Percentiles rank a stretch among this genome's conserved stretches.
These are phyloP conservation scores for Gossypioides kirkii DNA, from an alignment of 345 rosid genomes.

Conservation along the genomic window DNA sequence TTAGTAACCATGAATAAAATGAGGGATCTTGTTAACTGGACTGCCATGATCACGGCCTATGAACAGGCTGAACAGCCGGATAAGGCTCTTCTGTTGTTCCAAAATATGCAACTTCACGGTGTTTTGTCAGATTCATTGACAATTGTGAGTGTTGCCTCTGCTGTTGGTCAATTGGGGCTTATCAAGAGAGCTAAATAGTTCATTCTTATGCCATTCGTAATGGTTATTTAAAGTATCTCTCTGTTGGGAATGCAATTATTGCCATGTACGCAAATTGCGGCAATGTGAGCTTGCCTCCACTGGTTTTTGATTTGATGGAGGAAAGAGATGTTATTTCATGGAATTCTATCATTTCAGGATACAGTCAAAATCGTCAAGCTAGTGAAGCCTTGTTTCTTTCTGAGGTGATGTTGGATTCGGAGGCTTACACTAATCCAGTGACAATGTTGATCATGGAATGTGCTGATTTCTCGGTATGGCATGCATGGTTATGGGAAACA, in stretches of 20 bases:
- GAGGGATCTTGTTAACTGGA: constrained; percentile 51
- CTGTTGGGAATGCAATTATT: constrained; percentile 41
- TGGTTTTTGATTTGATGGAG: constrained; percentile 41
- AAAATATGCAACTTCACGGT: constrained; percentile 26
- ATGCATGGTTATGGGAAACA: constrained; percentile 43
- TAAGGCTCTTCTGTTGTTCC: constrained; percentile 22
- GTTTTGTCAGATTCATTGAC: constrained; percentile 36
- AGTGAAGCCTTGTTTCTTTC: constrained; percentile 46
- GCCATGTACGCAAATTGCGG: constrained; percentile 51
- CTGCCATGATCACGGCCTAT: constrained; percentile 38
- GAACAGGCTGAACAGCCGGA: constrained; percentile 21
- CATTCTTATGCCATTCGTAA: constrained; percentile 33
- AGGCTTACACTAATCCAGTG: constrained; percentile 32
- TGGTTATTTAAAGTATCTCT: constrained; percentile 27
- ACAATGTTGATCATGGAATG: constrained; percentile 58
- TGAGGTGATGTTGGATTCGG: constrained; percentile 35
- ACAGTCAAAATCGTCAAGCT: constrained; percentile 46
- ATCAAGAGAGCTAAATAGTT: constrained; percentile 22
- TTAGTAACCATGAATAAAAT: constrained; percentile 32
- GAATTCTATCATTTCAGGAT: constrained; percentile 59
- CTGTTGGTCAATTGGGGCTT: constrained; percentile 47
- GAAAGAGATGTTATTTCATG: constrained; percentile 44
- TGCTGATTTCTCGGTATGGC: constrained; percentile 51
- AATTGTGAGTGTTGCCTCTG: constrained; percentile 43
- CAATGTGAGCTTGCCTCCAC: constrained; percentile 30